These are phyloP conservation scores for Coemansia sp. DNA, from an alignment of 192 early-diverging fungal genomes.

Conservation along the genomic window DNA sequence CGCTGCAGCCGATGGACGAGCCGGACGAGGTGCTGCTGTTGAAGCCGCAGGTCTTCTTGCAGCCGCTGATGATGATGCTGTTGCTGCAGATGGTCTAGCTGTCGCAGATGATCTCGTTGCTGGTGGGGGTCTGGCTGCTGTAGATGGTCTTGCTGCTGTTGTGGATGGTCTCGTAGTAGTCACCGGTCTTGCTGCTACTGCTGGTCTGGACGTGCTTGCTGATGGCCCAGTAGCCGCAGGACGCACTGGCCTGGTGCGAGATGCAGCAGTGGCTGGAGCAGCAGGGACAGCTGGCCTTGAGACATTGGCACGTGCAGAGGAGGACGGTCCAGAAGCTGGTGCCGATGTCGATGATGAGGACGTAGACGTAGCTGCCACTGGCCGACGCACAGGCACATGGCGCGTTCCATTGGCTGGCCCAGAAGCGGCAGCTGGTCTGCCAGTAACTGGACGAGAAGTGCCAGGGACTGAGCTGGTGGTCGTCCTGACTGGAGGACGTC, in stretches of 20 bases:
- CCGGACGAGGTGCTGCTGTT: background rate
- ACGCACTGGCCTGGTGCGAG: background rate
- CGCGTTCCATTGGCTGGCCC: constrained; percentile 1
- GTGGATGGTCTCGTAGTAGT: background rate
- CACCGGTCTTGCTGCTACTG: constrained; percentile 1
- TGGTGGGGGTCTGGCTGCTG: background rate
- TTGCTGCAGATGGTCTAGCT: background rate
- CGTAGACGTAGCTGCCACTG: background rate
- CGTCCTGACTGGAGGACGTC: background rate
- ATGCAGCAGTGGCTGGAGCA: background rate
- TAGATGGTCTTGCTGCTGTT: background rate
- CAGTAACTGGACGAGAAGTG: background rate
- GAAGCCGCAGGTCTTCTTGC: background rate
- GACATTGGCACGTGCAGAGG: background rate
- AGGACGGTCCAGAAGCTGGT: background rate
- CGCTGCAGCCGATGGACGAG: background rate
- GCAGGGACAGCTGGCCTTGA: background rate
- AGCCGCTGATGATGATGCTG: background rate
- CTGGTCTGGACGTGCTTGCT: background rate
- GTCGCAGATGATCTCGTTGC: background rate
- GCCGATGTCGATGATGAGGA: background rate
- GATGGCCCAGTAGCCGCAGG: background rate
- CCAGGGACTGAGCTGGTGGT: background rate
- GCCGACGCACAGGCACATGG: background rate
- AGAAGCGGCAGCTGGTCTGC: background rate